phyloP scores from a whole-genome alignment of 768 basidiomycete genomes.

The Xerocomellus dryophilus region DNA sequence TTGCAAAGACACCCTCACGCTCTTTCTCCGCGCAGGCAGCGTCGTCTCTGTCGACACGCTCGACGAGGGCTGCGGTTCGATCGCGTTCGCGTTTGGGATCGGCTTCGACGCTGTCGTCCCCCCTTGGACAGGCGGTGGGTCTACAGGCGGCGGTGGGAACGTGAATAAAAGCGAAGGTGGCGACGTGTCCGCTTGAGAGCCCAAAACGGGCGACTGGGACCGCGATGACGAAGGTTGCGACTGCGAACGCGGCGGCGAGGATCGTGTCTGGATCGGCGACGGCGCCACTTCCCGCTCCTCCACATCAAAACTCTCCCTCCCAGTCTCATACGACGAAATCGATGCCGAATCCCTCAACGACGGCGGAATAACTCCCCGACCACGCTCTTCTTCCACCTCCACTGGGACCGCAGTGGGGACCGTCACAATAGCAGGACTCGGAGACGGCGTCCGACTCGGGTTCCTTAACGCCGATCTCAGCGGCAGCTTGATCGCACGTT shows the following conservation, averaged over 20 bases:
- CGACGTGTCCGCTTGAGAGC: background rate
- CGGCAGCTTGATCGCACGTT: constrained; percentile 44
- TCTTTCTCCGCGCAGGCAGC: constrained; percentile 47
- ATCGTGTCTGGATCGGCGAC: background rate
- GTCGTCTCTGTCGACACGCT: constrained; percentile 12
- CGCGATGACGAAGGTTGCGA: background rate
- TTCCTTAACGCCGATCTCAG: constrained; percentile 63
- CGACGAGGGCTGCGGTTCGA: constrained; percentile 8
- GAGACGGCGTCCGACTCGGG: constrained; percentile 49
- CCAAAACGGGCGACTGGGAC: background rate
- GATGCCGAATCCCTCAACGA: constrained; percentile 24
- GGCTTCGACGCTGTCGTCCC: background rate
- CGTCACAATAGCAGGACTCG: constrained; percentile 14
- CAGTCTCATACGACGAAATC: constrained; percentile 66
- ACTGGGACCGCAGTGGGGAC: background rate
- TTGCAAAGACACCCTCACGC: constrained; percentile 72
- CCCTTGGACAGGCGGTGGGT: constrained; percentile 2
- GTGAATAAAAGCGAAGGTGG: constrained; percentile 5
- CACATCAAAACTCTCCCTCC: constrained; percentile 48
- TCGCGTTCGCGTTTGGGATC: background rate
- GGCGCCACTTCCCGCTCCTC: background rate
- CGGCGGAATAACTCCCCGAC: background rate
- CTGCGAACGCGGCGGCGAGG: background rate
- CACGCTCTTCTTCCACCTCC: background rate
- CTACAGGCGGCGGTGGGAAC: constrained; percentile 15